Percentiles rank a stretch among this genome's conserved stretches.
Evolutionary conservation across 306 rosid species (phyloP).

Genomic region (Ormosia emarginata): DNA sequence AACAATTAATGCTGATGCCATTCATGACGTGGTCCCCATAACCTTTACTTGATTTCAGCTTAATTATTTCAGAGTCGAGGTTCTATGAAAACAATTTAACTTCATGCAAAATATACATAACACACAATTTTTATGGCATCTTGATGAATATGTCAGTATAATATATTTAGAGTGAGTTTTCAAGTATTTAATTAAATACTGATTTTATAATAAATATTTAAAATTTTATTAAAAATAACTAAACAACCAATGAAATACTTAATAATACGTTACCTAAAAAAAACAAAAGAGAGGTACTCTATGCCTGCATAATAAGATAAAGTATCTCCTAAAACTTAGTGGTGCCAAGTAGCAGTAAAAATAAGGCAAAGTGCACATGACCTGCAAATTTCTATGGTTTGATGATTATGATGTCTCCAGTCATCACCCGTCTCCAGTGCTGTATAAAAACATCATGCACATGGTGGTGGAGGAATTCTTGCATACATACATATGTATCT

Average conservation of each 20-base stretch:
- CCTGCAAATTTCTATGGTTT: not conserved
- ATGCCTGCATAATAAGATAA: not conserved
- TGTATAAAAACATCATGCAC: not conserved
- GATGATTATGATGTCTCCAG: not conserved
- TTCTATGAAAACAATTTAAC: not conserved
- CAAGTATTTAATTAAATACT: too few species aligned
- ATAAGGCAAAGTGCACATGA: not conserved
- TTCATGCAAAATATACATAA: not conserved
- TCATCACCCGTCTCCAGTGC: not conserved
- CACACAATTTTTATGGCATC: too few species aligned
- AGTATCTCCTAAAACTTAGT: conserved; percentile 18
- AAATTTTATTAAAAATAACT: too few species aligned
- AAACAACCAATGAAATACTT: too few species aligned
- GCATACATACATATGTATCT: too few species aligned
- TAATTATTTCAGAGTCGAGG: not conserved
- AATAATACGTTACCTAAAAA: too few species aligned
- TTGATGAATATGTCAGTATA: too few species aligned
- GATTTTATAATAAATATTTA: too few species aligned
- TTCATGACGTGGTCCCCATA: conserved; percentile 32
- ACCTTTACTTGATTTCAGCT: conserved; percentile 24
- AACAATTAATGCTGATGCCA: conserved; percentile 40
- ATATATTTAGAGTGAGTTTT: too few species aligned
- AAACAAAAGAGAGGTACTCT: too few species aligned
- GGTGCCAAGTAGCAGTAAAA: not conserved
- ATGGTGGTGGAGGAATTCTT: too few species aligned